Percentiles rank a stretch among this genome's conserved stretches.
phyloP scores from a whole-genome alignment of 2,329 filamentous ascomycete species.

The Aureobasidium subglaciale region DNA sequence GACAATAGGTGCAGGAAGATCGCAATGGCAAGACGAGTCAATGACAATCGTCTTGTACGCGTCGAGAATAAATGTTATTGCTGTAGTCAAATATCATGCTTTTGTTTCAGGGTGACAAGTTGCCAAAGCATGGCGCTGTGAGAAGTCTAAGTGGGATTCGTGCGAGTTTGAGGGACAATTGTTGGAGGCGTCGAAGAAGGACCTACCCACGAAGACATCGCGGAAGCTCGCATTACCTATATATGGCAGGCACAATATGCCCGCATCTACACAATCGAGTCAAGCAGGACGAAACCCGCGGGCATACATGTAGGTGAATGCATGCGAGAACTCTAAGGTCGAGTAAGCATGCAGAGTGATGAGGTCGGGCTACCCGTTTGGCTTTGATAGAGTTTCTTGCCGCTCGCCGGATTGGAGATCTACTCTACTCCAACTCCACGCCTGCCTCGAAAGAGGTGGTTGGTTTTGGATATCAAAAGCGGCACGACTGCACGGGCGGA shows the following conservation, averaged over 20 bases:
- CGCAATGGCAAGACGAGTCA: not conserved
- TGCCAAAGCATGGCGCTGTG: not conserved
- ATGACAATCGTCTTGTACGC: not conserved
- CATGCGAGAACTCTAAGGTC: slow-evolving; percentile 8
- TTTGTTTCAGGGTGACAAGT: not conserved
- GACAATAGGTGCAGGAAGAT: not conserved
- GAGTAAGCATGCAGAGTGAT: slow-evolving; percentile 14
- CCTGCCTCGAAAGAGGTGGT: slow-evolving; percentile 13
- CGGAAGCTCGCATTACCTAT: not conserved
- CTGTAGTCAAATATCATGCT: not conserved
- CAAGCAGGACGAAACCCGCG: not conserved
- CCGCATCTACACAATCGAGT: not conserved
- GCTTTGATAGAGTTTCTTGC: slow-evolving; percentile 3
- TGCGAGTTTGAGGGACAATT: slow-evolving; percentile 3
- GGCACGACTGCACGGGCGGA: not conserved
- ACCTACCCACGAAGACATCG: not conserved
- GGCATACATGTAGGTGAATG: slow-evolving; percentile 9
- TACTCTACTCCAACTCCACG: slow-evolving; percentile 5
- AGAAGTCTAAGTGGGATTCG: not conserved
- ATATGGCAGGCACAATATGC: not conserved
- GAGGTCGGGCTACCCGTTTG: not conserved
- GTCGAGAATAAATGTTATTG: not conserved
- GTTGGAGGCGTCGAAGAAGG: not conserved
- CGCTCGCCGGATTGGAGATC: not conserved
- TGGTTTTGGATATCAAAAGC: not conserved